A percentile compares a stretch with the other conserved stretches of the same genome.
Conservation (phyloP, 1,139 yeast genomes). For the Pichiaceae sp. region DNA sequence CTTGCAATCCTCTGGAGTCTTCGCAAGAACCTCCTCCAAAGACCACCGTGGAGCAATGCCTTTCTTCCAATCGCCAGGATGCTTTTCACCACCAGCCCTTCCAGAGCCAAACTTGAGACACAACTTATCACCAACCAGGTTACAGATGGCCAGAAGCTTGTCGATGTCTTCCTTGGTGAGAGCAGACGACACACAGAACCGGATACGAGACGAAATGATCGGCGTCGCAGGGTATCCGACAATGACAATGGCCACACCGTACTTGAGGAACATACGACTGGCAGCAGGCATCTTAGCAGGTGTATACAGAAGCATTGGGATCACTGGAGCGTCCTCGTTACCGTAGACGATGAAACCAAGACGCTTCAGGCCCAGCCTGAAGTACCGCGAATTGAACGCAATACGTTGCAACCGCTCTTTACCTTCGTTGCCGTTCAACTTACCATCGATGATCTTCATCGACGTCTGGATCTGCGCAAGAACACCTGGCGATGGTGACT, state of each 20-base stretch:
- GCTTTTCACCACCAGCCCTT: constrained; percentile 56
- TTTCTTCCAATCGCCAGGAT: constrained; percentile 37
- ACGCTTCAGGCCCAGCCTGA: constrained; percentile 82
- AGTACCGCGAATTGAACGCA: constrained; percentile 90
- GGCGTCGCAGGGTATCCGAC: constrained; percentile 99
- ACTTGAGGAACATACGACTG: constrained; percentile 69
- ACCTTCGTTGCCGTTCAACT: constrained; percentile 88
- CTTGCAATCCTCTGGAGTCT: constrained; percentile 66
- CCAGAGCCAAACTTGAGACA: constrained; percentile 76
- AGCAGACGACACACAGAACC: constrained; percentile 89
- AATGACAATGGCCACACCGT: constrained; percentile 87
- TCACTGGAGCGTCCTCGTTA: constrained; percentile 93
- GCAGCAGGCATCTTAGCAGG: constrained; percentile 95
- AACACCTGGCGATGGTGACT: constrained; percentile 85
- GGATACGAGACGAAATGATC: constrained; percentile 77
- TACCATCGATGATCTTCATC: constrained; percentile 70
- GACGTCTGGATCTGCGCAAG: constrained; percentile 82
- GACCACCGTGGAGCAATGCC: constrained; percentile 69
- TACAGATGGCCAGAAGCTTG: constrained; percentile 59
- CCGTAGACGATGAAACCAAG: constrained; percentile 93
- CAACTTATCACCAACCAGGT: constrained; percentile 72
- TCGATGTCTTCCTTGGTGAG: constrained; percentile 92
- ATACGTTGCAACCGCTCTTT: constrained; percentile 82
- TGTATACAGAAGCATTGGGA: constrained; percentile 77
- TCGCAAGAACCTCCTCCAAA: constrained; percentile 65